phyloP scores from a whole-genome alignment of 2,329 filamentous ascomycete genomes.

The Gaeumannomyces sp. region DNA sequence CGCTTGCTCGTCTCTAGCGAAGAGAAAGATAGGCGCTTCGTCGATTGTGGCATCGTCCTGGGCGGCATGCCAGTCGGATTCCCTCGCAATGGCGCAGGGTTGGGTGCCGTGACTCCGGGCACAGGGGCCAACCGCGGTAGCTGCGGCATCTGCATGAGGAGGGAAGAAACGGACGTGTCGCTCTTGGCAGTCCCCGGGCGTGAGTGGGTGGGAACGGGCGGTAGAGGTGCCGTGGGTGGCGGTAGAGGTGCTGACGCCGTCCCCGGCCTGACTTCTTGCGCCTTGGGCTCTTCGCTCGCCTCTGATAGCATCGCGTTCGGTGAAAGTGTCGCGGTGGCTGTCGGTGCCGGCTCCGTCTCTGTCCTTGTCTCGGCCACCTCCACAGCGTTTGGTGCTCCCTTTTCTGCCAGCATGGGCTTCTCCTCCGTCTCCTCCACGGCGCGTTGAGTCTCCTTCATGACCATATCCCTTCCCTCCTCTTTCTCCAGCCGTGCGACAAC shows the following conservation, averaged over 20 bases:
- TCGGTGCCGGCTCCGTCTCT: background rate
- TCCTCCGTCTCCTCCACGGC: background rate
- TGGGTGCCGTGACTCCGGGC: too few species aligned
- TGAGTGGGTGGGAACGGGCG: background rate
- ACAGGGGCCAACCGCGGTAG: background rate
- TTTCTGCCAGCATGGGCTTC: background rate
- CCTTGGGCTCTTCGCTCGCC: background rate
- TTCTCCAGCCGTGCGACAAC: background rate
- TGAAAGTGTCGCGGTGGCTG: too few species aligned
- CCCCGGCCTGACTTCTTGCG: background rate
- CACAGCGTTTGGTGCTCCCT: background rate
- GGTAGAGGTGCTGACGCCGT: background rate
- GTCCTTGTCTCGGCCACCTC: background rate
- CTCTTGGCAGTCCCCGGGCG: background rate
- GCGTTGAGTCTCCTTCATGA: background rate
- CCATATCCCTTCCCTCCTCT: constrained; percentile 3
- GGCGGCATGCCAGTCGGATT: constrained; percentile 9
- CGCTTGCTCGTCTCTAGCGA: constrained; percentile 26
- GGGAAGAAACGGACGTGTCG: background rate
- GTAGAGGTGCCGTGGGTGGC: constrained; percentile 9
- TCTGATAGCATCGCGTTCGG: background rate
- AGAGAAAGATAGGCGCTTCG: constrained; percentile 29
- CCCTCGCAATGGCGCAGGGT: constrained; percentile 13
- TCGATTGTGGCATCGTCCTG: constrained; percentile 25
- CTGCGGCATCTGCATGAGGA: background rate